A percentile compares a stretch with the other conserved stretches of the same genome.
Evolutionary conservation across 192 early-diverging fungal genomes (phyloP).

Genomic region (Gonapodya sp.): DNA sequence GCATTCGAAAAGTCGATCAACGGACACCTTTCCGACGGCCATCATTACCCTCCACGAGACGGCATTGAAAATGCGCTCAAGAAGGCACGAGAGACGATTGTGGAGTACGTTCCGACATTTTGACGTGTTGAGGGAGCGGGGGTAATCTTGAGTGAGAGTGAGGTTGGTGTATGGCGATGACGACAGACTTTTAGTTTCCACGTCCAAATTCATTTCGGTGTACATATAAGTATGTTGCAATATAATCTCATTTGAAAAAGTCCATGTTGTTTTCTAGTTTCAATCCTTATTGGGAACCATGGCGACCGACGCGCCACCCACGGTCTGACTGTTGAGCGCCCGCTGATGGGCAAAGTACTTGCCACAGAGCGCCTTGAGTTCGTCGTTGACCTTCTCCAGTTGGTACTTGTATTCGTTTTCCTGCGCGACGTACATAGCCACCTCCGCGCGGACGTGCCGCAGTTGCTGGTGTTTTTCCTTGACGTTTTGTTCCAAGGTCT

Average conservation of each 20-base stretch:
- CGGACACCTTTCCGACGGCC: background rate
- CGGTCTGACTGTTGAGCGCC: no score
- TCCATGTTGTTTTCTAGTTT: no score
- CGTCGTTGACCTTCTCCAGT: constrained; percentile 26
- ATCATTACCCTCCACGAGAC: background rate
- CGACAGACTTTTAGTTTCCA: no score
- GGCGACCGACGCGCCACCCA: no score
- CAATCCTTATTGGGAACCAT: no score
- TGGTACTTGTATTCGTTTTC: constrained; percentile 38
- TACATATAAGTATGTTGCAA: no score
- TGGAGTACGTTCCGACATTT: background rate
- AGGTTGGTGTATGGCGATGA: no score
- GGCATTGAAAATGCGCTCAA: background rate
- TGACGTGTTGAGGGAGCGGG: background rate
- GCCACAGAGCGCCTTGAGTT: constrained; percentile 19
- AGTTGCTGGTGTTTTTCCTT: constrained; percentile 49
- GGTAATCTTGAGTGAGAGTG: no score
- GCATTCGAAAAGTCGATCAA: background rate
- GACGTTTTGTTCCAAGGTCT: constrained; percentile 46
- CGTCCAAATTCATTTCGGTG: no score
- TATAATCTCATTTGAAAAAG: no score
- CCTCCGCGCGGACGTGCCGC: constrained; percentile 47
- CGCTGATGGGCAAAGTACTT: background rate
- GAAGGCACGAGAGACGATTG: background rate
- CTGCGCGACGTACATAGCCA: constrained; percentile 51